Evolutionary conservation across 2,329 filamentous ascomycete genomes (phyloP).

Genomic region (Penicillium sp.): DNA sequence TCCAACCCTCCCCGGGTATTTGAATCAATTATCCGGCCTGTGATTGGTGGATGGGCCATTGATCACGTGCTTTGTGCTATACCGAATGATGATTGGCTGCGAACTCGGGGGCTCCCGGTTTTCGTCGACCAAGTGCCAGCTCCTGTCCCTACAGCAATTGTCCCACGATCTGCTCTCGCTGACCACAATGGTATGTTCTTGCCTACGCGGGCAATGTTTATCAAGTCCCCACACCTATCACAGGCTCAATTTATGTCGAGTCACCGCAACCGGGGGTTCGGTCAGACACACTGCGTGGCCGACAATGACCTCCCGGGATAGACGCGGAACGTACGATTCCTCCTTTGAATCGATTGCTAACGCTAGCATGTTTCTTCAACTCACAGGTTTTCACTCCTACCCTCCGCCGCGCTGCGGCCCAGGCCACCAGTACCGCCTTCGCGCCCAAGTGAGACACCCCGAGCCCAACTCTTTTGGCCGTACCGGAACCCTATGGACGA

Average conservation of each 20-base stretch:
- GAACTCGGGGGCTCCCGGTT: conserved; percentile 34
- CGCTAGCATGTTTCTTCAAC: conserved; percentile 2
- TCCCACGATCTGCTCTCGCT: conserved; percentile 26
- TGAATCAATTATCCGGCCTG: conserved; percentile 2
- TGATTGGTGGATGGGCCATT: conserved; percentile 27
- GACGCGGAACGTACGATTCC: conserved; percentile 4
- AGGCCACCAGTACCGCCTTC: conserved; percentile 57
- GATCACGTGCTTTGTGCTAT: conserved; percentile 18
- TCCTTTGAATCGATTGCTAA: conserved; percentile 19
- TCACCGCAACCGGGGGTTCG: neutral
- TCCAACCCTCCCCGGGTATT: neutral
- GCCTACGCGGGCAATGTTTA: neutral
- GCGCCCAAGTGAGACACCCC: conserved; percentile 54
- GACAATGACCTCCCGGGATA: conserved; percentile 12
- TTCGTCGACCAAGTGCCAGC: conserved; percentile 31
- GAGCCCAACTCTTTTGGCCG: neutral
- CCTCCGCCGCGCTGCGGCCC: conserved; percentile 38
- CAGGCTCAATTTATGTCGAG: neutral
- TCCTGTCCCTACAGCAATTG: conserved; percentile 27
- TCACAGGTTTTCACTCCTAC: conserved; percentile 35
- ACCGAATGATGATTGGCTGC: conserved; percentile 2
- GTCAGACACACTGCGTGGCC: conserved; percentile 4
- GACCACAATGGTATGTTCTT: conserved; percentile 33
- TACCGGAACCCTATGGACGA: neutral
- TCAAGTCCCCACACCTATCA: neutral